Evolutionary conservation across 495 filamentous ascomycete species (phyloP).

Genomic region (Hamigera avellanea): DNA sequence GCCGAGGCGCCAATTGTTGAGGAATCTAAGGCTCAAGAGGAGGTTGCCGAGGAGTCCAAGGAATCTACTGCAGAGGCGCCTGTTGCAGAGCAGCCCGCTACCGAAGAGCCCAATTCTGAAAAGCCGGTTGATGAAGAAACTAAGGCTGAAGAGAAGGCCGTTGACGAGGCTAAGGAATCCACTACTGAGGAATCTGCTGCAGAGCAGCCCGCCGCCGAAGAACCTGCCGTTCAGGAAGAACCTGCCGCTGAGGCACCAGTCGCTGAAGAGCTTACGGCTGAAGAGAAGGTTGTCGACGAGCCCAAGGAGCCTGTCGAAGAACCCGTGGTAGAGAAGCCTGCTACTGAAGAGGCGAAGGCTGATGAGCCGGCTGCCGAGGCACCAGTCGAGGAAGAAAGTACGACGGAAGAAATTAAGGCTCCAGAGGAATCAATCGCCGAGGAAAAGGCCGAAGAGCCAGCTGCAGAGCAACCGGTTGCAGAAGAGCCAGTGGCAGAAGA

Average conservation of each 20-base stretch:
- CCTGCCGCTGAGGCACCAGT: constrained; percentile 1
- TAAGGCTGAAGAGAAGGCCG: neutral
- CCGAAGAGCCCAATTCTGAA: constrained; percentile 4
- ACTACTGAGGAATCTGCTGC: constrained; percentile 1
- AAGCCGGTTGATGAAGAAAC: too few relatives aligned
- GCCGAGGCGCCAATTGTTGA: neutral
- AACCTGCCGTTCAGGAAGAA: neutral
- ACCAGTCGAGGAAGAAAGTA: constrained; percentile 1
- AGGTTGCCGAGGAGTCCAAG: neutral
- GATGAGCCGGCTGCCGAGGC: neutral
- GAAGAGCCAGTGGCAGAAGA: constrained; percentile 3
- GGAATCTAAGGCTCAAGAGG: too few relatives aligned
- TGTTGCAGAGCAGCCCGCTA: neutral
- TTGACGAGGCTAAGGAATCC: neutral
- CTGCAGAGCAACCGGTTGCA: neutral
- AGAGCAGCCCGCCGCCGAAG: constrained; percentile 3
- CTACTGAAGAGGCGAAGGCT: neutral
- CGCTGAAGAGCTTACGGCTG: constrained; percentile 1
- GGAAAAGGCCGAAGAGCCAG: constrained; percentile 1
- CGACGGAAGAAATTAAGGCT: neutral
- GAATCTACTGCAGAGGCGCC: neutral
- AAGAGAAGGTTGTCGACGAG: too few relatives aligned
- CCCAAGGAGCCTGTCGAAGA: constrained; percentile 1
- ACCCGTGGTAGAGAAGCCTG: neutral
- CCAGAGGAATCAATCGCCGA: neutral